Percentiles rank a stretch among this genome's conserved stretches.
These are phyloP conservation scores for Puccinia brachypodii DNA, from an alignment of 1,284 basidiomycete species.

Conservation along the genomic window DNA sequence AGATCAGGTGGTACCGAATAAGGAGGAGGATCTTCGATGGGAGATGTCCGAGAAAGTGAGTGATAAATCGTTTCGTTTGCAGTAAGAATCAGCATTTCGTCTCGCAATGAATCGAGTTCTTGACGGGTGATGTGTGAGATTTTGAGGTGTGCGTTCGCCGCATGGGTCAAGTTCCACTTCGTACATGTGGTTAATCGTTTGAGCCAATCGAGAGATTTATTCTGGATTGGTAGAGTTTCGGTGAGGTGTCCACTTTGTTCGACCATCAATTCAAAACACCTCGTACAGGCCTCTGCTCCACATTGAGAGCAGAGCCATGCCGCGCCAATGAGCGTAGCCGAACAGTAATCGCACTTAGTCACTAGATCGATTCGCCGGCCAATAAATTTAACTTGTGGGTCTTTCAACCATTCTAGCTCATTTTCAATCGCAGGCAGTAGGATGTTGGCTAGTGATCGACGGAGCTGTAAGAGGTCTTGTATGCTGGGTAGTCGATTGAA, in stretches of 20 bases:
- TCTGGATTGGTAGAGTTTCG: background rate
- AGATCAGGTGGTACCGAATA: constrained; percentile 11
- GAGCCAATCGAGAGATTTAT: background rate
- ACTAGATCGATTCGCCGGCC: constrained; percentile 21
- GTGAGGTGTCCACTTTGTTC: background rate
- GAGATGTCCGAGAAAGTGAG: background rate
- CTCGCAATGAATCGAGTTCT: background rate
- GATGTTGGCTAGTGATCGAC: background rate
- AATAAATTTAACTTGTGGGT: constrained; percentile 29
- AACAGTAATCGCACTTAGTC: constrained; percentile 46
- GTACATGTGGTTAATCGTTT: constrained; percentile 14
- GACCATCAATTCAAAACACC: constrained; percentile 29
- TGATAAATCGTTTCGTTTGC: background rate
- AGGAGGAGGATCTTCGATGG: background rate
- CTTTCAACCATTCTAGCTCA: constrained; percentile 11
- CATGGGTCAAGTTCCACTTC: constrained; percentile 4
- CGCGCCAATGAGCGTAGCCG: constrained; percentile 23
- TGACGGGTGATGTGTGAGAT: constrained; percentile 29
- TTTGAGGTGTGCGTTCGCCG: constrained; percentile 15
- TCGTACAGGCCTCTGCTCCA: constrained; percentile 37
- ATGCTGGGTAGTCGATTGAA: constrained; percentile 17
- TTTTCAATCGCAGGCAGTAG: constrained; percentile 16
- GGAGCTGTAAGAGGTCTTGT: constrained; percentile 3
- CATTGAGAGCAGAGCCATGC: constrained; percentile 38
- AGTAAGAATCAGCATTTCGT: background rate